Evolutionary conservation across 2,329 filamentous ascomycete species (phyloP), one percentile per base, ranked within the genome.

Genomic region (Botrytis fabae): DNA sequence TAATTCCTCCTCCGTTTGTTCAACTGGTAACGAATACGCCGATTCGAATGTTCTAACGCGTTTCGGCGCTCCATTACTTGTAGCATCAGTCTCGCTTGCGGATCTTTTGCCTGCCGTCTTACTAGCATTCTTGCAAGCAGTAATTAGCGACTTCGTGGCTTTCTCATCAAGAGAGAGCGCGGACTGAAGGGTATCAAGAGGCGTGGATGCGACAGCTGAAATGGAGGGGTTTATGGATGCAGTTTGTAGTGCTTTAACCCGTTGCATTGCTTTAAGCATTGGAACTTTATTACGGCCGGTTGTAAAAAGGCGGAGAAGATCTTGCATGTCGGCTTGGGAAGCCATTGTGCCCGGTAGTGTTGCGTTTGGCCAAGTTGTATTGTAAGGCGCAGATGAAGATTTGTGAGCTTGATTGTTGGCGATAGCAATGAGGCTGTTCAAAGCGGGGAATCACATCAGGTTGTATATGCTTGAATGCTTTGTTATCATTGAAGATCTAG

Each of bases 301-400:
- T 5, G 87, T 90, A 76, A 91, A 82, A 71, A 90, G 83, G 64
- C 88, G 87, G 70, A 91, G 83, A 25, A 91, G 84, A 78, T 89
- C 88, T 77, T 90, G 88, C 35, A 91, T 81, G 76, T 91, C 88
- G 1, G 85, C 28, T 35, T 70, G 68, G 16, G 68, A 70, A 3
- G 69, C 51, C 69, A 71, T 71, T 9, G 40, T 65, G 25, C 20
- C 44, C 12, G 28, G 8, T 42, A 6, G 8, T 28, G 25, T 57
- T 57, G n/a, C 51, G 51, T 57, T 28, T 57, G 14, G n/a, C 18
- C 7, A 5, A 57, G 5, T 69, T 44, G 1, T 57, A n/a, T 38
- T 54, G 16, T 66, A 40, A 9, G 35, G 32, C 46, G 25, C 32
- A 28, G 25, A 40, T 44, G n/a, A 25, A 42, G 65, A 57, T 69